phyloP scores from a whole-genome alignment of 768 basidiomycete genomes.

The Suillus decipiens region DNA sequence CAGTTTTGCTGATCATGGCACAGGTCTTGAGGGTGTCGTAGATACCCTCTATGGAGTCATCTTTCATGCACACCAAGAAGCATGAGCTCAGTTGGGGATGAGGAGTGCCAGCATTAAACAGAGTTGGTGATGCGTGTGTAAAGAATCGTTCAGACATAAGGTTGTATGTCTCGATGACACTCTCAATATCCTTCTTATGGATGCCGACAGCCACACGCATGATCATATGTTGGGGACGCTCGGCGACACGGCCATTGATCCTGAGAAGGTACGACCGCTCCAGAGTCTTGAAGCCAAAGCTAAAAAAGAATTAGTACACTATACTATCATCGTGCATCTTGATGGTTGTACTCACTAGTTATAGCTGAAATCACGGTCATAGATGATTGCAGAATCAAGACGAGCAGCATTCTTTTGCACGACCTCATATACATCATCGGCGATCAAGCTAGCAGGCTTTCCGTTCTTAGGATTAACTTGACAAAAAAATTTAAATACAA shows the following conservation, averaged over 20 bases:
- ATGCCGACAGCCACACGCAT: conserved; percentile 99
- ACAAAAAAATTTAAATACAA: background rate
- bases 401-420: conserved; percentile 79
- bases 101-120: conserved; percentile 98
- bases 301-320: conserved; percentile 30
- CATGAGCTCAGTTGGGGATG: conserved; percentile 94
- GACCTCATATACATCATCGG: conserved; percentile 79
- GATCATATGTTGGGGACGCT: conserved; percentile 98
- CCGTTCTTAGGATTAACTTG: conserved; percentile 96
- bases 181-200: conserved; percentile 87
- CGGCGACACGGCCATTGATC: conserved; percentile 91
- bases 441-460: conserved; percentile 85
- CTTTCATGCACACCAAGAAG: conserved; percentile 98
- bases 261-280: conserved; percentile 97
- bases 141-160: conserved; percentile 99
- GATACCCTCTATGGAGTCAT: conserved; percentile 98
- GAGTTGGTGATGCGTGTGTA: conserved; percentile 95
- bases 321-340: background rate
- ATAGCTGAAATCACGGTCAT: conserved; percentile 97
- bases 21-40: conserved; percentile 98
- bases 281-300: conserved; percentile 99
- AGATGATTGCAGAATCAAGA: conserved; percentile 94
- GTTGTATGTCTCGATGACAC: conserved; percentile 88
- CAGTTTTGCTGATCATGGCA: conserved; percentile 99
- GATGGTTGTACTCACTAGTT: conserved; percentile 65